Evolutionary conservation across 805 yeast genomes (phyloP), one percentile per base, ranked within the genome.

Genomic region (Zygoascus flipseniorum): DNA sequence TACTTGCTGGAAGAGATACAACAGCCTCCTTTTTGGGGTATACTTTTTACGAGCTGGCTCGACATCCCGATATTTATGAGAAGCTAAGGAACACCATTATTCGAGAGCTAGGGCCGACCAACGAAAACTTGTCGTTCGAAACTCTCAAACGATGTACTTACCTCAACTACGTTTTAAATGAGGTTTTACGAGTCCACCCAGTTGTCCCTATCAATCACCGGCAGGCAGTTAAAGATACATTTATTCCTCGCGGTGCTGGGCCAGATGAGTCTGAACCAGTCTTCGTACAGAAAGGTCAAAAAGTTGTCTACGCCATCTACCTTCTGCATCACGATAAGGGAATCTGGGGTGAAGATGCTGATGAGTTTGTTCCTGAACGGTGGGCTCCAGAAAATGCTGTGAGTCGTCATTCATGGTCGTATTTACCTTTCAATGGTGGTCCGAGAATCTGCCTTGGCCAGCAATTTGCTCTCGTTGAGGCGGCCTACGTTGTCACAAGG

Each of bases 361-460:
- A 60, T n/a, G 71, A 56, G 50, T 77, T 74, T 62, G 64, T 66
- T 18, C 82, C 82, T 3, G 78, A 75, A 58, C 69, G 82, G 52
- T 78, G 81, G 81, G 61, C 28, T 16, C 28, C 31, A 5, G 51
- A 35, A 16, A 19, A 28, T 14, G 59, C 32, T 71, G 70, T 55
- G 56, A 60, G 37, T 45, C 64, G 69, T 37, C 65, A 69, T 50
- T 72, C 75, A 8, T 77, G 80, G 80, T 76, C 73, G 31, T 77
- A 73, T 62, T 63, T 76, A 32, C 80, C 81, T 26, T 77, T 77
- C 66, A 76, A 76, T 58, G 82, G 81, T 46, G 82, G 82, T 6
- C 81, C 81, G 20, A 65, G 82, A 56, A 76, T 77, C 54, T 77
- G 81, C 61, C 66, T 77, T 52, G 82, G 81, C 43, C 81, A 77